phyloP scores from a whole-genome alignment of 202 grass and related monocot genomes.

The Panicum virgatum region DNA sequence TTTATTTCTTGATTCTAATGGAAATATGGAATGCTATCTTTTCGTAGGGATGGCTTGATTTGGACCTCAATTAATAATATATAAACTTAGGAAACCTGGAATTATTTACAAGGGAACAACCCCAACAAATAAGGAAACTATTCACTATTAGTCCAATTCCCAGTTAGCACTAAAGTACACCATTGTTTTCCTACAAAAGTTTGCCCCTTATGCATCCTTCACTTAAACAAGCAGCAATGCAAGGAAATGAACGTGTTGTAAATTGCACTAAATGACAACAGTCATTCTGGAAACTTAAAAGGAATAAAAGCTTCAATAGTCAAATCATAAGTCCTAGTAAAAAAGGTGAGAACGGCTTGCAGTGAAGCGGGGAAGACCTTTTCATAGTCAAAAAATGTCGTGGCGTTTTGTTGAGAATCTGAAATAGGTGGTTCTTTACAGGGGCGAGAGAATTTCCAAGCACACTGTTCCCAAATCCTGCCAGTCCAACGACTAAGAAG shows the following conservation, averaged over 20 bases:
- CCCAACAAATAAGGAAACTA: background rate
- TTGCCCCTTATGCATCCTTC: background rate
- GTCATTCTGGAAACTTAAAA: background rate
- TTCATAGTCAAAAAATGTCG: constrained; percentile 92
- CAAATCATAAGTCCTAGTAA: background rate
- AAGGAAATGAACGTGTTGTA: constrained; percentile 15
- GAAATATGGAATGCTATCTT: background rate
- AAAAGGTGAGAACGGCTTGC: background rate
- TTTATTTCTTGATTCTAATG: background rate
- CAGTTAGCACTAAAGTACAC: background rate
- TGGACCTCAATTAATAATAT: background rate
- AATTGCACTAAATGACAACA: background rate
- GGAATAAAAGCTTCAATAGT: constrained; percentile 12
- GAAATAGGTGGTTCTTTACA: constrained; percentile 79
- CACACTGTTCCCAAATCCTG: constrained; percentile 96
- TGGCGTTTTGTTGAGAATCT: constrained; percentile 66
- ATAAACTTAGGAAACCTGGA: constrained; percentile 8
- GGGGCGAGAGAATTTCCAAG: constrained; percentile 95
- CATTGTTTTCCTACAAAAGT: background rate
- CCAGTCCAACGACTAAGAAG: constrained; percentile 98
- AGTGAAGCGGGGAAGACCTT: constrained; percentile 59
- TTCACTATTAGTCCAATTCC: background rate
- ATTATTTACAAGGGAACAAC: background rate
- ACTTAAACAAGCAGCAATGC: background rate
- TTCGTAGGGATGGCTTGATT: background rate